A percentile compares a stretch with the other conserved stretches of the same genome.
Conservation (phyloP, 208 protist genomes). For the Trypanosoma grayi region DNA sequence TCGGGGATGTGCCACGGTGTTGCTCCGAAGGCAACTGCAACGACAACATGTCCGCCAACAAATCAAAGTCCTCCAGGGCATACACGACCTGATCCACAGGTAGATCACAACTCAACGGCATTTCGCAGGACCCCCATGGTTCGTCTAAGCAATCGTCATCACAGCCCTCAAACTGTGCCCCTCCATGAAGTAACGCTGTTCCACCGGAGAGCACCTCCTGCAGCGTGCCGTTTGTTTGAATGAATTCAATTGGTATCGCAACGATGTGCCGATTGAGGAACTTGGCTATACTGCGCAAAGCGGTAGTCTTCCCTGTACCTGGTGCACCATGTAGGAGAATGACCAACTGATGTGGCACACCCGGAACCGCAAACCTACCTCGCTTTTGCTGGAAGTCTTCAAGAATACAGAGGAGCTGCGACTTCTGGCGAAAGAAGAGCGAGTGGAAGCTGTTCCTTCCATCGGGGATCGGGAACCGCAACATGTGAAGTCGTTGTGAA, state of each 20-base stretch:
- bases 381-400: conserved; percentile 57
- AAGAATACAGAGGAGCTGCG: conserved; percentile 56
- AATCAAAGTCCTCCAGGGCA: conserved; percentile 84
- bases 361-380: conserved; percentile 65
- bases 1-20: too few relatives aligned
- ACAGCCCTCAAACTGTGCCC: not conserved
- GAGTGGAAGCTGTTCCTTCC: conserved; percentile 58
- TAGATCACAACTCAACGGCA: conserved; percentile 22
- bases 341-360: conserved; percentile 55
- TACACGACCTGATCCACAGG: conserved; percentile 59
- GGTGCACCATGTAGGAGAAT: conserved; percentile 90
- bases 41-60: conserved; percentile 27
- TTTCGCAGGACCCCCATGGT: not conserved
- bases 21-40: conserved; percentile 15
- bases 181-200: conserved; percentile 8
- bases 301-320: conserved; percentile 93
- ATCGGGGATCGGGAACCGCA: conserved; percentile 11
- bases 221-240: conserved; percentile 71
- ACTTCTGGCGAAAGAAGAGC: conserved; percentile 85
- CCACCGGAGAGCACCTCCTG: conserved; percentile 31
- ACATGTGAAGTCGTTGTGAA: conserved; percentile 13
- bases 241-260: conserved; percentile 54
- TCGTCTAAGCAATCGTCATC: not conserved
- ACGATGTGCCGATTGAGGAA: conserved; percentile 74
- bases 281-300: conserved; percentile 83